Conservation (phyloP, 495 filamentous ascomycete species). For the Annulohypoxylon nitens region DNA sequence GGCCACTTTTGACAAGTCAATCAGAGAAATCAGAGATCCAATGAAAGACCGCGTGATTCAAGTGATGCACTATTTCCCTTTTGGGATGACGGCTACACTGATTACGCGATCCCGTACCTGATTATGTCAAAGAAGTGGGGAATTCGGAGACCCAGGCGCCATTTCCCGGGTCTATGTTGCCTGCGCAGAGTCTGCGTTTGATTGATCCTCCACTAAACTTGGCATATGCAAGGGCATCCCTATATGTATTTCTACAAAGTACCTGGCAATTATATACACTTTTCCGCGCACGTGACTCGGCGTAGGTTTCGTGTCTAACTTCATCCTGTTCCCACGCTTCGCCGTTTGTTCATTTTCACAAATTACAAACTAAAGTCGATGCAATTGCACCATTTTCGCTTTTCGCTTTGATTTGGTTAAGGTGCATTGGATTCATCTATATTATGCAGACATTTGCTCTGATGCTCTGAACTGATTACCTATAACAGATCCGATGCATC, state of each 20-base stretch:
- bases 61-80: conserved; percentile 37
- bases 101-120: conserved; percentile 47
- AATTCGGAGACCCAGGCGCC: conserved; percentile 36
- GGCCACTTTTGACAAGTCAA: conserved; percentile 26
- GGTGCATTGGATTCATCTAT: conserved; percentile 3
- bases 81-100: conserved; percentile 35
- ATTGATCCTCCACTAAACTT: conserved; percentile 40
- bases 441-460: not conserved
- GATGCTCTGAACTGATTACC: not conserved
- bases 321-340: conserved; percentile 12
- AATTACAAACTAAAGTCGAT: conserved; percentile 1
- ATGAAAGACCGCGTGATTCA: conserved; percentile 37
- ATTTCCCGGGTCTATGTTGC: conserved; percentile 40
- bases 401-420: conserved; percentile 5
- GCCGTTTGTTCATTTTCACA: not conserved
- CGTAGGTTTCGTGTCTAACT: conserved; percentile 40
- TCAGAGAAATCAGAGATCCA: conserved; percentile 36
- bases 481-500: conserved; percentile 22
- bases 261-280: not conserved
- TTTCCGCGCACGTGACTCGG: conserved; percentile 37
- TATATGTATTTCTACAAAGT: not conserved
- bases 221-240: conserved; percentile 45
- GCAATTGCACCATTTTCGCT: not conserved
- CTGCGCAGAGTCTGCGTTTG: conserved; percentile 10
- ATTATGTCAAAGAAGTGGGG: conserved; percentile 45